Evolutionary conservation across 2,329 filamentous ascomycete genomes (phyloP).

Genomic region (Akanthomyces muscarius): DNA sequence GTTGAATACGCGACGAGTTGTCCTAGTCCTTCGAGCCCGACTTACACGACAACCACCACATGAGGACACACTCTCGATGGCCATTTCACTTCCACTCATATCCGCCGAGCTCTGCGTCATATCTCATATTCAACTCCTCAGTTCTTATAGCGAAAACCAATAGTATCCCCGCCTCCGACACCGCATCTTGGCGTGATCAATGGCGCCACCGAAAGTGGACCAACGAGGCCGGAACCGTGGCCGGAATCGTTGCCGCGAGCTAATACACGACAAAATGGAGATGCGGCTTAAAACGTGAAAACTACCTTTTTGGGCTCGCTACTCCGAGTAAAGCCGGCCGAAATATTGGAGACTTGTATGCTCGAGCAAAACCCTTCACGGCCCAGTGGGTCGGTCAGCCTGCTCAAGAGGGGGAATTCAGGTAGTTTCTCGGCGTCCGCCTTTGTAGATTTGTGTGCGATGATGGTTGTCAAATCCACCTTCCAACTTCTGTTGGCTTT

Average conservation of each 20-base stretch:
- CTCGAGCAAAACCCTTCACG: not conserved
- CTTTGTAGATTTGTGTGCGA: not conserved
- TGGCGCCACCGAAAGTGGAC: conserved; percentile 14
- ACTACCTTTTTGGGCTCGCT: conserved; percentile 7
- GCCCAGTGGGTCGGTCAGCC: conserved; percentile 7
- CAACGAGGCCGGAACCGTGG: conserved; percentile 8
- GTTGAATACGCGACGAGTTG: not conserved
- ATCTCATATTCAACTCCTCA: too few species aligned
- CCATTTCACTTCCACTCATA: too few species aligned
- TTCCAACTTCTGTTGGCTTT: too few species aligned
- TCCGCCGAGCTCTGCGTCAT: too few species aligned
- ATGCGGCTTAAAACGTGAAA: conserved; percentile 13
- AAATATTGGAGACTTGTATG: not conserved
- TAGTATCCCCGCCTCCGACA: conserved; percentile 4
- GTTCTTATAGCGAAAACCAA: too few species aligned
- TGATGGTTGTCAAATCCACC: not conserved
- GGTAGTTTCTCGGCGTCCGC: conserved; percentile 10
- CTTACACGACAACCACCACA: not conserved
- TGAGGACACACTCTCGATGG: not conserved
- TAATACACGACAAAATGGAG: not conserved
- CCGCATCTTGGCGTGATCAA: conserved; percentile 11
- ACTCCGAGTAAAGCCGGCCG: conserved; percentile 12
- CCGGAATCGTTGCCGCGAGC: conserved; percentile 11
- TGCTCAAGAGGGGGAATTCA: not conserved
- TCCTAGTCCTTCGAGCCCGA: not conserved